Base-by-base conservation (phyloP, 495 filamentous ascomycete genomes). In the Penicillium odoratum region DNA sequence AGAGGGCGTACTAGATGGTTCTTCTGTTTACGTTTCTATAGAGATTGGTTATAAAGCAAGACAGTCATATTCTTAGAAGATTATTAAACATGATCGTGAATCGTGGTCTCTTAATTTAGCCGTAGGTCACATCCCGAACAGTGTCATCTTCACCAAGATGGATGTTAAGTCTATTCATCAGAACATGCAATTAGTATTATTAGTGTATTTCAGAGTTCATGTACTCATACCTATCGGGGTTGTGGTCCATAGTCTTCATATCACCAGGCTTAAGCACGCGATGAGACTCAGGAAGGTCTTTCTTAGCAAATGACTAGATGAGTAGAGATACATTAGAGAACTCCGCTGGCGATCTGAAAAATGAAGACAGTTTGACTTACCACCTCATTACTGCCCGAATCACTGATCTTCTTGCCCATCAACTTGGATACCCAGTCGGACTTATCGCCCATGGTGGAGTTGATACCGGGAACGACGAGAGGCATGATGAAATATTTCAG, bases 381-480 rank as follows among this genome's bases (percentile, higher is more conserved):
- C 9, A 65, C 69, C 38, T 75, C 74, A 70, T 85, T 74, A 53
- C 65, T 72, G 7, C 66, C 63, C 8, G 59, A 50, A 6, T 85
- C 82, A 26, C 75, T 78, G 42, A 85, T 68, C 66, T 83, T 90
- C 85, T 93, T 93, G 58, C 90, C 89, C 51, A 86, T 83, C 15
- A 93, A 77, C 79, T 91, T 90, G 70, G 79, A 83, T 43, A 72
- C 72, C 90, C 90, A 93, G 58, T 87, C 82, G 40, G 81, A 74
- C 59, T 84, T 85, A 65, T 81, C 77, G 52, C 70, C 77, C 55
- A 67, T 61, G 42, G 73, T 68, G 71, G 77, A 81, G 66, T 78
- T 82, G 75, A 92, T 75, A 66, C 85, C 88, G 13, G 89, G 89
- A 16, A 92, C 83, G 66, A 93, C 85, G 74, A 93, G 89, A 79